These are phyloP conservation scores for Schizochytrium sp. DNA, from an alignment of 108 stramenopile species.

Conservation along the genomic window DNA sequence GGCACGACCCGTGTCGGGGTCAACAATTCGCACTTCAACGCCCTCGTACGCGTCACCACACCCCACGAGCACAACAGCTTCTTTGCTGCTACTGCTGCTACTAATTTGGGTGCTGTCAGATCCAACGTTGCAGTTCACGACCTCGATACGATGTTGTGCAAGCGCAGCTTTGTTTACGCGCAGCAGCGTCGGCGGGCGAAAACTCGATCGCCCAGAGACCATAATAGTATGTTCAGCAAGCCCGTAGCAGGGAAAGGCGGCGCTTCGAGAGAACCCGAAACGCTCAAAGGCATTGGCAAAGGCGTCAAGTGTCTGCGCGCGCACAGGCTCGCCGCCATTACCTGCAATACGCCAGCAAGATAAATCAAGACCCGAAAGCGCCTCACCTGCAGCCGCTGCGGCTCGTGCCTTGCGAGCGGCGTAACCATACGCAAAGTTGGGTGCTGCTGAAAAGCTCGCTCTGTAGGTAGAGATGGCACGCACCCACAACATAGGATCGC, in stretches of 20 bases:
- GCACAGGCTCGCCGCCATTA: constrained; percentile 92
- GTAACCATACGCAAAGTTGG: constrained; percentile 91
- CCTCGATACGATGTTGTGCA: neutral
- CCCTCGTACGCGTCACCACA: neutral
- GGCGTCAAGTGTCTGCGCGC: constrained; percentile 54
- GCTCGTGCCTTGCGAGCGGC: constrained; percentile 61
- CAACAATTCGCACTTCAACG: neutral
- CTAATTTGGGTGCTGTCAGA: too few species aligned
- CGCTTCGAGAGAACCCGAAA: constrained; percentile 59
- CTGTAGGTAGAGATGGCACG: constrained; percentile 64
- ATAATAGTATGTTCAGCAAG: neutral
- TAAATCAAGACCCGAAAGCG: constrained; percentile 56
- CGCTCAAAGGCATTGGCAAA: constrained; percentile 62
- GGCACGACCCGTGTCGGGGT: neutral
- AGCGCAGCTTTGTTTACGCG: neutral
- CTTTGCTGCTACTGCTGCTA: neutral
- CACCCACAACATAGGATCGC: constrained; percentile 82
- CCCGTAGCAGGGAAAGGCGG: constrained; percentile 56
- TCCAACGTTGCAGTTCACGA: neutral
- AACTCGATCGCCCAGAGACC: neutral
- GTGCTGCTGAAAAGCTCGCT: constrained; percentile 87
- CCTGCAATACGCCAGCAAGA: constrained; percentile 72
- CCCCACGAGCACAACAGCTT: neutral
- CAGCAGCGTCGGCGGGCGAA: neutral
- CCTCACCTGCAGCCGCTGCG: neutral